Conservation (phyloP, 208 protist species). For the Leishmania tropica region DNA sequence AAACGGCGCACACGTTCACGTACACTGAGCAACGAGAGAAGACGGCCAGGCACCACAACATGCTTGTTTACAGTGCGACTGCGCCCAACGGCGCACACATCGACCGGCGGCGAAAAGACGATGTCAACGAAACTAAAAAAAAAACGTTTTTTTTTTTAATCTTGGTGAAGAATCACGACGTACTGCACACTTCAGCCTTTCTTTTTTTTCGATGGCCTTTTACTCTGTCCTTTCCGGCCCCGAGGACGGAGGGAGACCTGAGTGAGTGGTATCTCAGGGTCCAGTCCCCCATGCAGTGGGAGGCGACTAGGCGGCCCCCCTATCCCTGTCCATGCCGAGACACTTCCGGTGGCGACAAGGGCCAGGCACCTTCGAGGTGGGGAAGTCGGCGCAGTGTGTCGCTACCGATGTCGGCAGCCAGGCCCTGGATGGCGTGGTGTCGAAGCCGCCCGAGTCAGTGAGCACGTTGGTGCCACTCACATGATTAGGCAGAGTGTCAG, state of each 20-base stretch:
- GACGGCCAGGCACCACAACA: background rate
- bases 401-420: background rate
- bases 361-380: background rate
- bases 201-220: background rate
- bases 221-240: background rate
- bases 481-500: background rate
- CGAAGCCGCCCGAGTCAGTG: background rate
- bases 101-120: background rate
- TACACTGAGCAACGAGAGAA: background rate
- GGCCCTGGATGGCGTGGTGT: background rate
- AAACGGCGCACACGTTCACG: background rate
- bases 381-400: background rate
- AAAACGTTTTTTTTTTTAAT: background rate
- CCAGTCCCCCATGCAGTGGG: too few relatives aligned
- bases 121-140: background rate
- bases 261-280: background rate
- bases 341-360: background rate
- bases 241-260: background rate
- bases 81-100: background rate
- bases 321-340: background rate
- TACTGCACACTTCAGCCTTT: background rate
- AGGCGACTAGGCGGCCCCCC: too few relatives aligned
- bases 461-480: background rate
- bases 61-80: background rate
- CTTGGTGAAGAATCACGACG: background rate